Evolutionary conservation across 441 rosid species (phyloP), one percentile per base, ranked within the genome.

Genomic region (Flueggea neowawraea): DNA sequence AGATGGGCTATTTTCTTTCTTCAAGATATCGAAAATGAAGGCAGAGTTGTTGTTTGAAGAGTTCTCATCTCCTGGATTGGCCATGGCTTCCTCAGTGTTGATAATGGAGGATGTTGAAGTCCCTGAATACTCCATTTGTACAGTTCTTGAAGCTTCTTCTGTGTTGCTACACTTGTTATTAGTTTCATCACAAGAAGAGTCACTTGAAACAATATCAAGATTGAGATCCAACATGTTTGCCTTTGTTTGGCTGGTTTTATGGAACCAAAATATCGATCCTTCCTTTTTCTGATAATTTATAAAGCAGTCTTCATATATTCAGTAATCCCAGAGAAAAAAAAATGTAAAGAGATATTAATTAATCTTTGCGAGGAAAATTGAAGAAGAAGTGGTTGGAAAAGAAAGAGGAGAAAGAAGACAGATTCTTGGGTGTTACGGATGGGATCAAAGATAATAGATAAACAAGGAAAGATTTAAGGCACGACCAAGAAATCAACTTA

Each of bases 211-310:
- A 11, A 85, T 56, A 62, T 78, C 90, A 43, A 91, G 86, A 58
- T 82, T 91, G 58, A 91, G 97, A 84, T 91, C 95, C 82, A 84
- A 83, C 95, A 88, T 86, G 72, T 36, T 10, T 16, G 57, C 10
- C 13, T 17, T 10, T 33, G 3, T 31, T 12, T 50, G 17, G 57
- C n/a, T 51, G 12, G 6, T 17, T 48, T 10, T 12, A 22, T n/a
- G 31, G 31, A 5, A 7, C 60, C 9, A 4, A 41, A 41, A 15
- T 28, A 16, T 12, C 12, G 13, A 17, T 12, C 16, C 15, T 57
- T 57, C 16, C 31, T 16, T 36, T 36, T 1, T 36, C 41, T 1
- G 41, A 36, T 36, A 36, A 36, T 4, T 36, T 36, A 36, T 22
- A 22, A 22, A 22, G 28, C 28, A 22, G 28, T 22, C 28, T 22